These are phyloP conservation scores for Lonicera japonica DNA, from an alignment of 129 eudicot genomes.

Conservation along the genomic window DNA sequence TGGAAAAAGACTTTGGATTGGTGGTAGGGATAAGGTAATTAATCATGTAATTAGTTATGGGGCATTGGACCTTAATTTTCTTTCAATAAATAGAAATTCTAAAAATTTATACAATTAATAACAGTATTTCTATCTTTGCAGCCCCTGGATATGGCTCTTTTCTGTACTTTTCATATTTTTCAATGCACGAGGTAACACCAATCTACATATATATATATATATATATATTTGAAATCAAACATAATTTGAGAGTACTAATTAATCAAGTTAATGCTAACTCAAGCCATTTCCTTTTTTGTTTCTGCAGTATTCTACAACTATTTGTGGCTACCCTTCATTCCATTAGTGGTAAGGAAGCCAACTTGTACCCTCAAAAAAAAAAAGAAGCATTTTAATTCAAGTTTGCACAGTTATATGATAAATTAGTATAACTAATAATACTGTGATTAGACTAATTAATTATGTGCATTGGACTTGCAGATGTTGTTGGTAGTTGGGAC, in stretches of 20 bases:
- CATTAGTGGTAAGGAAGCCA: slow-evolving; percentile 38
- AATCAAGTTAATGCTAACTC: not conserved
- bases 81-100: not conserved
- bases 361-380: not conserved
- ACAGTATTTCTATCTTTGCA: slow-evolving; percentile 11
- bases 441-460: not conserved
- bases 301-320: slow-evolving; percentile 41
- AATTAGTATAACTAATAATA: no score
- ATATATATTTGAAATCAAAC: not conserved
- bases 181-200: slow-evolving; percentile 48
- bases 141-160: slow-evolving; percentile 57
- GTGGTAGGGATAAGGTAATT: slow-evolving; percentile 52
- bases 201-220: not conserved
- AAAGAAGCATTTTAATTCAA: not conserved
- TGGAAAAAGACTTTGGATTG: slow-evolving; percentile 47
- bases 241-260: not conserved
- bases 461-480: slow-evolving; percentile 16
- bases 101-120: no score
- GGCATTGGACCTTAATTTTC: not conserved
- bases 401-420: not conserved
- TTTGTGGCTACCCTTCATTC: slow-evolving; percentile 53
- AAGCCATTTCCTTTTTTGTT: not conserved
- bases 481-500: slow-evolving; percentile 56
- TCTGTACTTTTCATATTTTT: slow-evolving; percentile 56
- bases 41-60: not conserved